Conservation (phyloP, 2,329 filamentous ascomycete genomes). For the Fusarium pininemorale region DNA sequence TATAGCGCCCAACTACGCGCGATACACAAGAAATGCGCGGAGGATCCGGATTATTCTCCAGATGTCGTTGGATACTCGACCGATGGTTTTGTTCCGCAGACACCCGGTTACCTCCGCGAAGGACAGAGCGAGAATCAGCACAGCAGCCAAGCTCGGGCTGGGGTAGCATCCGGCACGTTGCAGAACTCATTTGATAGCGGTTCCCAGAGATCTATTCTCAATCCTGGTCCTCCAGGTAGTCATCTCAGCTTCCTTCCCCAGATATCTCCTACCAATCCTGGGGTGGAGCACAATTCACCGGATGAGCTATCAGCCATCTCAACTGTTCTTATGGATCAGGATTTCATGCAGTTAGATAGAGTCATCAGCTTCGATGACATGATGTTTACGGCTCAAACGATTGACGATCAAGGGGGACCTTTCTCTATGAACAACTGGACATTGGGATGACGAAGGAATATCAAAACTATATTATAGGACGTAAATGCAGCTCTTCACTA, state of each 20-base stretch:
- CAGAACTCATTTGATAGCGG: neutral
- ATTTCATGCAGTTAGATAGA: slow-evolving; percentile 46
- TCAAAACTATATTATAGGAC: neutral
- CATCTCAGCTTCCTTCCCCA: slow-evolving; percentile 17
- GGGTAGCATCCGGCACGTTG: fast-evolving
- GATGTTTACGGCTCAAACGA: slow-evolving; percentile 43
- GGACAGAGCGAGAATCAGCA: fast-evolving
- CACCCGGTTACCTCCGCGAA: neutral
- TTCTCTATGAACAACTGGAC: slow-evolving; percentile 19
- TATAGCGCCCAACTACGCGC: slow-evolving; percentile 14
- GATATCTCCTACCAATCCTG: slow-evolving; percentile 8
- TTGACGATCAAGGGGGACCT: slow-evolving; percentile 1
- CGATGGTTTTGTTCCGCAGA: neutral
- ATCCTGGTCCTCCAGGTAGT: neutral
- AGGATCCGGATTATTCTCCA: neutral
- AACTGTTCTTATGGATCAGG: slow-evolving; percentile 45
- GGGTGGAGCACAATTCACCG: slow-evolving; percentile 6
- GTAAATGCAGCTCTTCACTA: too few relatives aligned
- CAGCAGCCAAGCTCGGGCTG: fast-evolving
- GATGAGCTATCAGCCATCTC: slow-evolving; percentile 46
- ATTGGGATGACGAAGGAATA: neutral
- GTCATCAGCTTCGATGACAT: slow-evolving; percentile 50
- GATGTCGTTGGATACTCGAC: slow-evolving; percentile 30
- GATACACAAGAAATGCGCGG: slow-evolving; percentile 7
- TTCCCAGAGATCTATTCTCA: neutral